A percentile compares a stretch with the other conserved stretches of the same genome.
Conservation (phyloP, 306 rosid species). For the Astragalus glycyphyllos region DNA sequence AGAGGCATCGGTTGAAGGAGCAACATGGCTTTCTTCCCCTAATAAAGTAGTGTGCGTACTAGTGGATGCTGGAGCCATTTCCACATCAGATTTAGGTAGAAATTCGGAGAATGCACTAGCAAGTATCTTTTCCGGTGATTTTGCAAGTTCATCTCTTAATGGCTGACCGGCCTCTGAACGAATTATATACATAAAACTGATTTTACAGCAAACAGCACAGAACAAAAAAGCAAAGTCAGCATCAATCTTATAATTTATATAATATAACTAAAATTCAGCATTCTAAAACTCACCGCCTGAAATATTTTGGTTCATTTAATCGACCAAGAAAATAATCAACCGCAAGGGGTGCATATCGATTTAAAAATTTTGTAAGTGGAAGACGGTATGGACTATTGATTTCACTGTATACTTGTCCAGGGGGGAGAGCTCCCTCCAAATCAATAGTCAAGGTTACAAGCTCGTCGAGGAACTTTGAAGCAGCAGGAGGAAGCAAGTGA, state of each 20-base stretch:
- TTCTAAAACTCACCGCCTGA: slow-evolving; percentile 75
- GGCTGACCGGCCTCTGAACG: slow-evolving; percentile 96
- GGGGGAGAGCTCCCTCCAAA: slow-evolving; percentile 97
- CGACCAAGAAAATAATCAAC: slow-evolving; percentile 95
- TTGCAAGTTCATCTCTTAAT: slow-evolving; percentile 95
- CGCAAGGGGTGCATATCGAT: slow-evolving; percentile 85
- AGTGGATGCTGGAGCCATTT: slow-evolving; percentile 65
- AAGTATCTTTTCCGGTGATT: slow-evolving; percentile 94
- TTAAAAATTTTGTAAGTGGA: slow-evolving; percentile 91
- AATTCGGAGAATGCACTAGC: slow-evolving; percentile 87
- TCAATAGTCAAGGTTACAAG: slow-evolving; percentile 97
- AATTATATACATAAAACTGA: slow-evolving; percentile 90
- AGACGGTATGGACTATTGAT: slow-evolving; percentile 96
- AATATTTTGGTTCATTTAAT: slow-evolving; percentile 90
- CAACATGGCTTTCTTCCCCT: slow-evolving; percentile 72
- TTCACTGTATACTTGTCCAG: slow-evolving; percentile 96
- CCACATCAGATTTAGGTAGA: slow-evolving; percentile 67
- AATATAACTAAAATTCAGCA: slow-evolving; percentile 17
- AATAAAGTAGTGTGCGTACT: slow-evolving; percentile 59
- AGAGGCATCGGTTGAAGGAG: slow-evolving; percentile 63
- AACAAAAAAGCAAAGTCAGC: slow-evolving; percentile 39
- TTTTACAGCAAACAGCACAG: slow-evolving; percentile 27
- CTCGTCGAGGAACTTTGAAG: slow-evolving; percentile 96
- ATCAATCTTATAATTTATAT: slow-evolving; percentile 16
- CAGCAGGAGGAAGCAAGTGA: slow-evolving; percentile 96